Percentiles rank a stretch among this genome's conserved stretches.
Conservation (phyloP, 2,329 filamentous ascomycete species). For the Neocucurbitaria cava region DNA sequence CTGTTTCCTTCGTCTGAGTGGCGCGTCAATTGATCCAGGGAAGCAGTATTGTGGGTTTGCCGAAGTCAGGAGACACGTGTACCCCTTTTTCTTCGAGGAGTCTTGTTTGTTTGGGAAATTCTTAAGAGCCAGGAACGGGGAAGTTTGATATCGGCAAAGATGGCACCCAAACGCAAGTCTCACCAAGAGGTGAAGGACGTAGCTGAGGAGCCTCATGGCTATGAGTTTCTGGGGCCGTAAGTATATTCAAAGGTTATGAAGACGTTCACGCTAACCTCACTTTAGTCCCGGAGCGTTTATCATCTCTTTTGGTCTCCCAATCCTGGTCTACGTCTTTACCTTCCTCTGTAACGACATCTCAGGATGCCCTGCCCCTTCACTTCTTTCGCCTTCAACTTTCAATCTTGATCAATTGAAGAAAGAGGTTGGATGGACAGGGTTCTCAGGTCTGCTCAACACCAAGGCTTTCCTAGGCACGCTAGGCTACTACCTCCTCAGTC, state of each 20-base stretch:
- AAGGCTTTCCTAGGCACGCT: constrained; percentile 73
- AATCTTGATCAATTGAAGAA: constrained; percentile 75
- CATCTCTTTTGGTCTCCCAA: constrained; percentile 81
- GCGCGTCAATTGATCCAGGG: background rate
- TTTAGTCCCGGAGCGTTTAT: constrained; percentile 74
- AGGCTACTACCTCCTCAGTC: constrained; percentile 78
- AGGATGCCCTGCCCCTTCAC: constrained; percentile 85
- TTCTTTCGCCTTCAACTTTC: constrained; percentile 75
- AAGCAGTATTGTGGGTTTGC: background rate
- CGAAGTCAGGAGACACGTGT: constrained; percentile 4
- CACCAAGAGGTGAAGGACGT: constrained; percentile 19
- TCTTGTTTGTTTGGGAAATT: constrained; percentile 6
- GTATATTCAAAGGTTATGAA: constrained; percentile 15
- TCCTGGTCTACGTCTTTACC: constrained; percentile 78
- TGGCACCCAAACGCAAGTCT: constrained; percentile 38
- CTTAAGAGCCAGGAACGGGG: constrained; percentile 6
- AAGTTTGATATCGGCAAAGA: constrained; percentile 12
- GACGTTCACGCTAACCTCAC: constrained; percentile 16
- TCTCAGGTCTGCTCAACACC: constrained; percentile 73
- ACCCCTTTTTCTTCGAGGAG: constrained; percentile 22
- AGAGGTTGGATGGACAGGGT: constrained; percentile 85
- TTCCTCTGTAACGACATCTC: constrained; percentile 93
- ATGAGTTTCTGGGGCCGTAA: constrained; percentile 51
- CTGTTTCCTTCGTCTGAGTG: constrained; percentile 1
- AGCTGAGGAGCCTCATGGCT: constrained; percentile 45